These are phyloP conservation scores for Verticillium nonalfalfae DNA, from an alignment of 2,329 filamentous ascomycete genomes.

Conservation along the genomic window DNA sequence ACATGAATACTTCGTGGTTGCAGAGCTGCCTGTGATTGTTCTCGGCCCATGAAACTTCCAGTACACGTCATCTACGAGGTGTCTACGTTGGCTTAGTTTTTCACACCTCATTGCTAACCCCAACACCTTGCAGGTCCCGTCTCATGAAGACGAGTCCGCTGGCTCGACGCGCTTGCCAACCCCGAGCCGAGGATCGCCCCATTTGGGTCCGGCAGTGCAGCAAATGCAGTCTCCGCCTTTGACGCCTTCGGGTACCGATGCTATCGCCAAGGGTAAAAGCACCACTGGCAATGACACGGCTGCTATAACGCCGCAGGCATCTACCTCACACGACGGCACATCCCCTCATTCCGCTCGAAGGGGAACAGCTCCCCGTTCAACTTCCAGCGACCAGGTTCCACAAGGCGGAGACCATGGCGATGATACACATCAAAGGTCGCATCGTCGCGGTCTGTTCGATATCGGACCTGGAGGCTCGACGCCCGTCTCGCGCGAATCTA, in stretches of 20 bases:
- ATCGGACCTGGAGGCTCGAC: conserved; percentile 43
- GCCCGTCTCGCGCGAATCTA: conserved; percentile 54
- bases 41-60: no score
- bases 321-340: conserved; percentile 46
- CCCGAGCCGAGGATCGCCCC: conserved; percentile 59
- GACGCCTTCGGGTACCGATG: conserved; percentile 71
- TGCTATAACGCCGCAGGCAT: conserved; percentile 62
- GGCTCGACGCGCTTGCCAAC: conserved; percentile 60
- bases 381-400: conserved; percentile 33
- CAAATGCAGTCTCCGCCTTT: conserved; percentile 83
- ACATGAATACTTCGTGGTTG: not conserved
- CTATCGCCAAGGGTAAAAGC: conserved; percentile 24
- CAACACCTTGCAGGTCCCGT: conserved; percentile 17
- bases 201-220: conserved; percentile 57
- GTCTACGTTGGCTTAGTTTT: not conserved
- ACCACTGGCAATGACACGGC: not conserved
- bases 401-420: conserved; percentile 32
- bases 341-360: conserved; percentile 33
- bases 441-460: conserved; percentile 50
- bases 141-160: conserved; percentile 52
- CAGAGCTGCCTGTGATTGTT: no score
- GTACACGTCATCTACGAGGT: no score
- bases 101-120: conserved; percentile 15
- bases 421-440: conserved; percentile 27
- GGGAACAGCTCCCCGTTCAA: conserved; percentile 32